Evolutionary conservation across 805 yeast genomes (phyloP).

Genomic region (Lipomyces chichibuensis): DNA sequence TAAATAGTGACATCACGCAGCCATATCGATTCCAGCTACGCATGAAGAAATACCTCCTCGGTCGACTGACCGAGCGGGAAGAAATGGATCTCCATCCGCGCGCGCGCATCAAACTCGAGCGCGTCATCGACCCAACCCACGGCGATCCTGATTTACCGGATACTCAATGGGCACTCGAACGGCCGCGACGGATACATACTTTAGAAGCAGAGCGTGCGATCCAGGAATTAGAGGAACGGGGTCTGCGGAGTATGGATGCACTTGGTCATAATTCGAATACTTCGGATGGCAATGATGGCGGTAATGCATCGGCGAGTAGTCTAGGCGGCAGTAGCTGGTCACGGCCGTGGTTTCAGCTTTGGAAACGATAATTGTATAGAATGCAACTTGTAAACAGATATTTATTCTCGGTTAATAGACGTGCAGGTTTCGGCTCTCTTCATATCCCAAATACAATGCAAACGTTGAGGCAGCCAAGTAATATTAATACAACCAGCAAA

Average conservation of each 20-base stretch:
- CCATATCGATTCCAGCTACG: constrained; percentile 65
- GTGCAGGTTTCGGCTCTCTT: not conserved
- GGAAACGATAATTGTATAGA: constrained; percentile 9
- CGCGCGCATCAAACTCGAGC: constrained; percentile 44
- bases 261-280: not conserved
- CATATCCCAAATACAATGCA: not conserved
- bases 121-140: constrained; percentile 47
- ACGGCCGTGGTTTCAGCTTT: constrained; percentile 23
- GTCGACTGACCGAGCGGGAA: constrained; percentile 60
- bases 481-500: not conserved
- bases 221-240: constrained; percentile 68
- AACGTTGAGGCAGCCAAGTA: not conserved
- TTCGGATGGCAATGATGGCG: not conserved
- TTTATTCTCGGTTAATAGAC: constrained; percentile 1
- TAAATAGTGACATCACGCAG: not conserved
- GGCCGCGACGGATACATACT: constrained; percentile 72
- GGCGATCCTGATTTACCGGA: constrained; percentile 37
- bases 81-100: constrained; percentile 61
- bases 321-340: not conserved
- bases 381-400: not conserved
- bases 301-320: not conserved
- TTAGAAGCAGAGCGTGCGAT: constrained; percentile 72
- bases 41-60: constrained; percentile 57
- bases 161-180: constrained; percentile 57
- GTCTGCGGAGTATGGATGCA: constrained; percentile 38